Evolutionary conservation across 2,329 filamentous ascomycete species (phyloP).

Genomic region (Aspergillus sojae): DNA sequence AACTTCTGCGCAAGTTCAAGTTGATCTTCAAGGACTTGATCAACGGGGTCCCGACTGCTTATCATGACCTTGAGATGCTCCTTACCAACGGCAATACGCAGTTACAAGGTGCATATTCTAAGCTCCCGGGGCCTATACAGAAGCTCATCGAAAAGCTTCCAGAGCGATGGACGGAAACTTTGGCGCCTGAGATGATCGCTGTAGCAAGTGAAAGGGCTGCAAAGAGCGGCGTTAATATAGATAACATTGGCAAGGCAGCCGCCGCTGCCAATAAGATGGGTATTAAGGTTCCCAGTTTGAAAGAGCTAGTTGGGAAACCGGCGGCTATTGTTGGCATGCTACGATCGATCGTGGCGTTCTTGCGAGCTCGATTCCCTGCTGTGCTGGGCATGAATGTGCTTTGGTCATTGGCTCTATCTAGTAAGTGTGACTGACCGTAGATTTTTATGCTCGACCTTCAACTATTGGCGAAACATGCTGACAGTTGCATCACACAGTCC

Average conservation of each 20-base stretch:
- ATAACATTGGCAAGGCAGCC: slow-evolving; percentile 54
- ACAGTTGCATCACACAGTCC: slow-evolving; percentile 55
- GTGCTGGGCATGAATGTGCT: slow-evolving; percentile 90
- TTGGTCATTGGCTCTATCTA: slow-evolving; percentile 83
- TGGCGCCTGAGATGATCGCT: slow-evolving; percentile 82
- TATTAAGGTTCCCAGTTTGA: slow-evolving; percentile 70
- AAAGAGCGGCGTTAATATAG: slow-evolving; percentile 61
- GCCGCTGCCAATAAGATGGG: slow-evolving; percentile 67
- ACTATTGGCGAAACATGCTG: neutral
- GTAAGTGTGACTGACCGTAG: slow-evolving; percentile 57
- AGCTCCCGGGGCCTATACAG: slow-evolving; percentile 77
- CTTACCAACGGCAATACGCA: slow-evolving; percentile 66
- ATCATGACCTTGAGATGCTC: slow-evolving; percentile 78
- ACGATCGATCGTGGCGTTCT: slow-evolving; percentile 84
- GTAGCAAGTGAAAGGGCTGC: slow-evolving; percentile 70
- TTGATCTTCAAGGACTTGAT: slow-evolving; percentile 88
- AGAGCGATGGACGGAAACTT: slow-evolving; percentile 72
- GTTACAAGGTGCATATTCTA: slow-evolving; percentile 64
- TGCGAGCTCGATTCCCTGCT: slow-evolving; percentile 86
- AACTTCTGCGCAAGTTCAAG: slow-evolving; percentile 81
- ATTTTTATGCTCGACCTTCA: neutral
- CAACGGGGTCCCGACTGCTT: slow-evolving; percentile 90
- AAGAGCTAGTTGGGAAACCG: slow-evolving; percentile 80
- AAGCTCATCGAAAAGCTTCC: slow-evolving; percentile 85
- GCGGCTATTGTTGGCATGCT: slow-evolving; percentile 84